A percentile compares a stretch with the other conserved stretches of the same genome.
Evolutionary conservation across 352 stramenopile species (phyloP).

Genomic region (Pythium coloratum): DNA sequence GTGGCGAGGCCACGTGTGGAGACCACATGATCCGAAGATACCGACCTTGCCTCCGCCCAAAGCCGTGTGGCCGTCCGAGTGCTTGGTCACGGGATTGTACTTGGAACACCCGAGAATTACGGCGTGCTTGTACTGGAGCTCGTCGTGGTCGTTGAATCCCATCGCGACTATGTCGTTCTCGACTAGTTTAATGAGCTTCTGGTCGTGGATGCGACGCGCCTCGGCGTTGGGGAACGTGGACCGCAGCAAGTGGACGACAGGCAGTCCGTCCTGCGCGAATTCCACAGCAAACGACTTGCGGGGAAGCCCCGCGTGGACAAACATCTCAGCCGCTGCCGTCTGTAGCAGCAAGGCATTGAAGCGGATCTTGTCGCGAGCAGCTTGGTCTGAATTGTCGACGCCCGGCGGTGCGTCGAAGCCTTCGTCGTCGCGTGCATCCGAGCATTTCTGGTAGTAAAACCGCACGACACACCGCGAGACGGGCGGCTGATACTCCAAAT

Average conservation of each 20-base stretch:
- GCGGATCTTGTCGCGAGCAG: slow-evolving; percentile 48
- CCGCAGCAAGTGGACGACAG: slow-evolving; percentile 47
- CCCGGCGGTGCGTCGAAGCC: slow-evolving; percentile 58
- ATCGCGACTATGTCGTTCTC: slow-evolving; percentile 46
- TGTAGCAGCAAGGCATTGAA: slow-evolving; percentile 64
- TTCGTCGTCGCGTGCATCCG: slow-evolving; percentile 32
- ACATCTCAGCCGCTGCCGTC: slow-evolving; percentile 51
- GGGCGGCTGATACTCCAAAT: slow-evolving; percentile 35
- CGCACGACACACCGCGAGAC: slow-evolving; percentile 43
- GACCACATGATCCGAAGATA: slow-evolving; percentile 66
- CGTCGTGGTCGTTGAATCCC: slow-evolving; percentile 33
- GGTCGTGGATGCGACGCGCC: slow-evolving; percentile 48
- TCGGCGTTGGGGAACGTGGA: slow-evolving; percentile 58
- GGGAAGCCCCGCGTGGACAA: slow-evolving; percentile 40
- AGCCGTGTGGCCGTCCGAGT: slow-evolving; percentile 57
- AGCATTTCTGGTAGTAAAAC: slow-evolving; percentile 72
- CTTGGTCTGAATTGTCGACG: slow-evolving; percentile 54
- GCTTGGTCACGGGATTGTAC: slow-evolving; percentile 51
- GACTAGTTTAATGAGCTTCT: slow-evolving; percentile 59
- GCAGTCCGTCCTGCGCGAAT: slow-evolving; percentile 45
- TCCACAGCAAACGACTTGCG: slow-evolving; percentile 58
- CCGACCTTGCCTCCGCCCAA: slow-evolving; percentile 56
- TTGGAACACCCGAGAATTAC: slow-evolving; percentile 71
- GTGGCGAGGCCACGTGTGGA: slow-evolving; percentile 60
- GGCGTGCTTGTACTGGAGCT: slow-evolving; percentile 55